These are phyloP conservation scores for Zizania latifolia DNA, from an alignment of 176 grass and related monocot species.

Conservation along the genomic window DNA sequence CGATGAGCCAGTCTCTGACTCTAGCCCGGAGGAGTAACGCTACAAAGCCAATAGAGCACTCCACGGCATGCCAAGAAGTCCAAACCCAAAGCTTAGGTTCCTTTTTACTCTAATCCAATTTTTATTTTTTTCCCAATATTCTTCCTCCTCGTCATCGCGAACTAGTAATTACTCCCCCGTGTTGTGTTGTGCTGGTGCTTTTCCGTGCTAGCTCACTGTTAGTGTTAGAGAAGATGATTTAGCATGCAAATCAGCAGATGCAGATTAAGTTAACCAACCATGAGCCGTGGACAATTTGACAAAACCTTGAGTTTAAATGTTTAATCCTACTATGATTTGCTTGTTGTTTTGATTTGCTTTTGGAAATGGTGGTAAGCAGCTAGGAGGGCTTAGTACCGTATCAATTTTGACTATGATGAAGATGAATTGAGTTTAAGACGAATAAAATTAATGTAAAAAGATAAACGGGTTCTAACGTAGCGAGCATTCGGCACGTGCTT, in stretches of 20 bases:
- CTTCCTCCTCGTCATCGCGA: constrained; percentile 11
- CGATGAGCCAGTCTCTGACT: constrained; percentile 64
- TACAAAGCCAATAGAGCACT: background rate
- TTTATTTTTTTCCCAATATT: background rate
- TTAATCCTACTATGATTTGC: background rate
- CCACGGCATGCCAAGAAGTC: constrained; percentile 24
- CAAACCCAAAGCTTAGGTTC: constrained; percentile 31
- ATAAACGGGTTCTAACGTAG: no score
- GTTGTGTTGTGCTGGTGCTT: background rate
- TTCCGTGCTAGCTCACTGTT: background rate
- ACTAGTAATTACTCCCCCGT: constrained; percentile 26
- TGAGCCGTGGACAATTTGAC: background rate
- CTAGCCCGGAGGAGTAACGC: constrained; percentile 52
- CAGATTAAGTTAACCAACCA: background rate
- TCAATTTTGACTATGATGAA: no score
- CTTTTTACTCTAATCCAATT: constrained; percentile 28
- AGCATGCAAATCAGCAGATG: background rate
- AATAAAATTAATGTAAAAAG: no score
- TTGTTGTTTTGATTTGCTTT: background rate
- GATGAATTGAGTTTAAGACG: no score
- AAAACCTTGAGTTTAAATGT: background rate
- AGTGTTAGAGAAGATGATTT: constrained; percentile 6
- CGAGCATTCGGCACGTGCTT: constrained; percentile 31
- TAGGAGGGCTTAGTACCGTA: no score
- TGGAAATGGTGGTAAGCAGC: background rate